Conservation (phyloP, 192 early-diverging fungal genomes). For the Coemansia sp. region DNA sequence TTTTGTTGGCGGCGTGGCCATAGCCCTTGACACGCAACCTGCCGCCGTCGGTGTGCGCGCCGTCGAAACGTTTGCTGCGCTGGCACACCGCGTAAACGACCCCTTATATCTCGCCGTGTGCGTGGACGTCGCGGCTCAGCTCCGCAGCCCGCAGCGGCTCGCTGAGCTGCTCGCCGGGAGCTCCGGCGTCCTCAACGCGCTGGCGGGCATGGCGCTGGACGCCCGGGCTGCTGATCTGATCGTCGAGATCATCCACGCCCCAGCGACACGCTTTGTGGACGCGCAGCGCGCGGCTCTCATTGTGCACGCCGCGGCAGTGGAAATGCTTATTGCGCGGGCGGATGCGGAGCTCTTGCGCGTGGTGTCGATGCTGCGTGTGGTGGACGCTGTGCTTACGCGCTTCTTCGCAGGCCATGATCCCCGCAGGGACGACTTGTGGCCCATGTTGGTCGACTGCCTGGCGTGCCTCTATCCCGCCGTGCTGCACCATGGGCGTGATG, state of each 20-base stretch:
- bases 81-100: neutral
- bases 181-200: neutral
- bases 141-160: neutral
- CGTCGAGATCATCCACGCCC: neutral
- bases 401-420: slow-evolving; percentile 1
- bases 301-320: neutral
- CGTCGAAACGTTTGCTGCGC: neutral
- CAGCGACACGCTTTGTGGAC: neutral
- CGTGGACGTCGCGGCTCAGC: slow-evolving; percentile 1
- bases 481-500: slow-evolving; percentile 5
- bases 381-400: slow-evolving; percentile 2
- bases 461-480: slow-evolving; percentile 17
- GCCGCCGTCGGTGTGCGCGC: neutral
- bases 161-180: neutral
- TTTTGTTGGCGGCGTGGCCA: slow-evolving; percentile 20
- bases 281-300: neutral
- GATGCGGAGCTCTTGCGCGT: neutral
- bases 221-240: neutral
- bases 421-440: slow-evolving; percentile 3
- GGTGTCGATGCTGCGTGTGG: neutral
- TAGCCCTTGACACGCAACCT: neutral
- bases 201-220: neutral
- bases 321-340: neutral
- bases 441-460: slow-evolving; percentile 10
- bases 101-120: neutral